Base-by-base conservation (phyloP, 2,329 filamentous ascomycete species). In the Diaporthe capsici region DNA sequence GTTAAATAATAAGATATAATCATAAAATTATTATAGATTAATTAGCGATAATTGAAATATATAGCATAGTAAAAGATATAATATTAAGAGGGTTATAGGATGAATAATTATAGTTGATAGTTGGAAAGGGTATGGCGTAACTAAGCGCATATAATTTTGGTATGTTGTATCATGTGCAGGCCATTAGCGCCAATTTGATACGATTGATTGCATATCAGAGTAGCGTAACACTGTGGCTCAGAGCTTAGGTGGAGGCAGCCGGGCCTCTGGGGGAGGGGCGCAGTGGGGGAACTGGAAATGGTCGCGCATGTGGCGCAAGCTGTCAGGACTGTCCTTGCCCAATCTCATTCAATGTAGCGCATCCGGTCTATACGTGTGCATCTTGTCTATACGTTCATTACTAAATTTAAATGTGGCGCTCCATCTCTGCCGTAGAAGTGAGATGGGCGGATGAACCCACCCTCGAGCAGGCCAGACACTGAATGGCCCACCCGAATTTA, bases 181-280 rank as follows among this genome's bases (percentile, higher is more conserved):
- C 31, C 5, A 31, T 1, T 31, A 31, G 31, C 31, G 31, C 31
- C 4, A 31, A 6, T 6, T 6, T 31, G 5, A 6, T 6, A 31
- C 5, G 31, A 31, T 31, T 31, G 31, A 31, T 31, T 31, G 31
- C 28, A 31, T 31, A 31, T 31, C 0, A 31, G 28, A 31, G 28
- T 37, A 55, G 49, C 65, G 65, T 55, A 39, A 42, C 65, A 70
- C 47, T 42, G 65, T 70, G 65, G 65, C 65, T 70, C 65, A 70
- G 65, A 70, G 65, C 65, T 70, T 55, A 39, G 47, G 65, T 70
- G 65, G 65, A 70, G 65, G 65, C 65, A 70, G 65, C 65, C 65
- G 20, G 65, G 61, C 25, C 42, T 5, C 9, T 37, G 34, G 31
- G 60, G 39, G 25, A 65, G 39, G 39, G 60, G 60, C 60, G 60